A percentile compares a stretch with the other conserved stretches of the same genome.
These are phyloP conservation scores for Collybiopsis confluens DNA, from an alignment of 768 basidiomycete genomes.

Conservation along the genomic window DNA sequence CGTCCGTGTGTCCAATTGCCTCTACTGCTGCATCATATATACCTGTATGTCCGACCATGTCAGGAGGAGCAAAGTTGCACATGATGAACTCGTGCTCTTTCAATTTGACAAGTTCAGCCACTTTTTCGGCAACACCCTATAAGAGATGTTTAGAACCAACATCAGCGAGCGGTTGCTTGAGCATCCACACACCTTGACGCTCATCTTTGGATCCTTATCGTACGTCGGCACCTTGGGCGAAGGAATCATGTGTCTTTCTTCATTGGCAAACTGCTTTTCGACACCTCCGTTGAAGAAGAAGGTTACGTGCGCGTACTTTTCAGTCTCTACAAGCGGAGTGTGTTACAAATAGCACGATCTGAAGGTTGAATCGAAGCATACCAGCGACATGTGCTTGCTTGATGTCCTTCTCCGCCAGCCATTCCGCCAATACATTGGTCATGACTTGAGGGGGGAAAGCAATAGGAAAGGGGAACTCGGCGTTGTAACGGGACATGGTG, in stretches of 20 bases:
- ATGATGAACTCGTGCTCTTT: slow-evolving; percentile 83
- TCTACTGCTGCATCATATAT: slow-evolving; percentile 86
- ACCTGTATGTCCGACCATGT: slow-evolving; percentile 97
- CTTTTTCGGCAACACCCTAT: slow-evolving; percentile 77
- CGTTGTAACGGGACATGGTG: slow-evolving; percentile 92
- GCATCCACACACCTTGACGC: slow-evolving; percentile 51
- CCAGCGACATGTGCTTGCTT: slow-evolving; percentile 90
- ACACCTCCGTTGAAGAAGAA: slow-evolving; percentile 99
- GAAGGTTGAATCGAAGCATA: slow-evolving; percentile 21
- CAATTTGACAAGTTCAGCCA: slow-evolving; percentile 76
- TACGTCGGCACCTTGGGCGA: slow-evolving; percentile 95
- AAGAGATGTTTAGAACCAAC: no score
- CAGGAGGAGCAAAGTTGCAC: slow-evolving; percentile 97
- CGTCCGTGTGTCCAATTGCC: slow-evolving; percentile 85
- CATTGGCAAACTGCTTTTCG: slow-evolving; percentile 83
- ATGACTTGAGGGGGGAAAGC: slow-evolving; percentile 94
- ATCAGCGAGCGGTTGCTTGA: no score
- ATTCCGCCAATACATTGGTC: slow-evolving; percentile 94
- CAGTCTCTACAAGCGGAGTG: slow-evolving; percentile 66
- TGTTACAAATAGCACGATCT: not conserved
- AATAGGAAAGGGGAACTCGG: slow-evolving; percentile 82
- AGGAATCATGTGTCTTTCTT: slow-evolving; percentile 83
- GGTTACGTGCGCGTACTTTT: slow-evolving; percentile 96
- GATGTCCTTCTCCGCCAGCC: slow-evolving; percentile 72
- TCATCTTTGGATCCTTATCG: slow-evolving; percentile 89